These are phyloP conservation scores for Plectosphaerella plurivora DNA, from an alignment of 2,329 filamentous ascomycete species.

Conservation along the genomic window DNA sequence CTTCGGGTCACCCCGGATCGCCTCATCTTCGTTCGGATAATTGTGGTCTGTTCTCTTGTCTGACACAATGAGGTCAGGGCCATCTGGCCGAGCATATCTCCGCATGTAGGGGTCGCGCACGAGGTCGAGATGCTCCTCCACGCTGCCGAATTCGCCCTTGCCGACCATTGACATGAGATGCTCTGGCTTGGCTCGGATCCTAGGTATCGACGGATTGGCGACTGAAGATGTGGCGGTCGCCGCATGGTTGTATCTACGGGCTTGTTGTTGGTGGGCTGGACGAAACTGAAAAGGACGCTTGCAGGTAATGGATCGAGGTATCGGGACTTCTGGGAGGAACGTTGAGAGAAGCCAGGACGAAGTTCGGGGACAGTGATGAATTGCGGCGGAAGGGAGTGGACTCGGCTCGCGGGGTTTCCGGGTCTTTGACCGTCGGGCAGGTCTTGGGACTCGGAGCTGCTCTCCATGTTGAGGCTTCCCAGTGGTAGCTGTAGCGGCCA, in stretches of 20 bases:
- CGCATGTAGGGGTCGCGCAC: slow-evolving; percentile 49
- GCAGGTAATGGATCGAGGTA: slow-evolving; percentile 8
- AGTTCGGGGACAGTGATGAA: slow-evolving; percentile 22
- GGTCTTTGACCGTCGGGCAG: background rate
- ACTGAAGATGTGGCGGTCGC: slow-evolving; percentile 10
- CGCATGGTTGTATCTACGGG: slow-evolving; percentile 6
- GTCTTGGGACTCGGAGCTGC: slow-evolving; percentile 7
- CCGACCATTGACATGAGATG: slow-evolving; percentile 51
- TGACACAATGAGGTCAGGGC: slow-evolving; percentile 44
- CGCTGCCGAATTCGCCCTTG: slow-evolving; percentile 39
- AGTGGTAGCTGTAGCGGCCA: slow-evolving; percentile 3
- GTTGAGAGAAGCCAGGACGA: slow-evolving; percentile 37
- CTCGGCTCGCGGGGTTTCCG: background rate
- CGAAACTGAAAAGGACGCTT: slow-evolving; percentile 4
- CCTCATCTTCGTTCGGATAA: slow-evolving; percentile 38
- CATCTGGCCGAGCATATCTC: slow-evolving; percentile 47
- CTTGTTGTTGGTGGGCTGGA: slow-evolving; percentile 1
- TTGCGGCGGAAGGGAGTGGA: background rate
- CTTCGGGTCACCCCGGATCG: slow-evolving; percentile 27
- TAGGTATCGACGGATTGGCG: background rate
- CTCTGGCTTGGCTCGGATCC: slow-evolving; percentile 11
- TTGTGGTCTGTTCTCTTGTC: slow-evolving; percentile 43
- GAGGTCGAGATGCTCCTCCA: slow-evolving; percentile 49
- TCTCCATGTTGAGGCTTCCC: slow-evolving; percentile 2
- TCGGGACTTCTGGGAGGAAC: slow-evolving; percentile 24